Percentiles rank a stretch among this genome's conserved stretches.
Conservation (phyloP, 2,329 filamentous ascomycete genomes). For the Cytospora leucostoma region DNA sequence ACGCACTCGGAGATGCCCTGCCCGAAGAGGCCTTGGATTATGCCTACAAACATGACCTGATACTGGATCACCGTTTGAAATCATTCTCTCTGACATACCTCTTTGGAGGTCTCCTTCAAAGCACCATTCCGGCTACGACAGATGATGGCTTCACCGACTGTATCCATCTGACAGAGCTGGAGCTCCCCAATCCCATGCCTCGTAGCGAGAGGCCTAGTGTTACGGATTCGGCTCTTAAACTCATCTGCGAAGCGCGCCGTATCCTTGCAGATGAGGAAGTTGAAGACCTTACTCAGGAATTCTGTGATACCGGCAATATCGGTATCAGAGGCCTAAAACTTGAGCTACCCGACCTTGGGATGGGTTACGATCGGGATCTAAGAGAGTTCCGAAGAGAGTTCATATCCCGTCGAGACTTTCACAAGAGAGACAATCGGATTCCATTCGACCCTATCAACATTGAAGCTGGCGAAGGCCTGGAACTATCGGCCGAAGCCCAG, state of each 20-base stretch:
- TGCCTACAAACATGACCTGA: slow-evolving; percentile 24
- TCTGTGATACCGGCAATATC: slow-evolving; percentile 2
- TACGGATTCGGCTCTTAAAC: slow-evolving; percentile 3
- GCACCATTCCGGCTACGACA: slow-evolving; percentile 11
- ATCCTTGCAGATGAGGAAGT: slow-evolving; percentile 17
- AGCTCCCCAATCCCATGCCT: not conserved
- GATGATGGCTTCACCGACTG: slow-evolving; percentile 20
- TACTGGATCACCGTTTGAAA: slow-evolving; percentile 15
- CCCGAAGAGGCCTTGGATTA: slow-evolving; percentile 15
- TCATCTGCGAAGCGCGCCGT: slow-evolving; percentile 13
- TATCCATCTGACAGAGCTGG: slow-evolving; percentile 10
- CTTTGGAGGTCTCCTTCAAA: slow-evolving; percentile 8
- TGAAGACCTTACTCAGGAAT: slow-evolving; percentile 3
- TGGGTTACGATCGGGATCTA: slow-evolving; percentile 33
- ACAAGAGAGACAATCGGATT: slow-evolving; percentile 30
- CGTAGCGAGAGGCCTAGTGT: not conserved
- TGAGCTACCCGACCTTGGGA: slow-evolving; percentile 32
- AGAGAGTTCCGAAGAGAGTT: slow-evolving; percentile 27
- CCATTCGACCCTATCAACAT: slow-evolving; percentile 32
- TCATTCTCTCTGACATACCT: slow-evolving; percentile 25
- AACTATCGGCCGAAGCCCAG: slow-evolving; percentile 28
- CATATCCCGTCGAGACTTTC: slow-evolving; percentile 19
- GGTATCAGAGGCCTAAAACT: slow-evolving; percentile 27
- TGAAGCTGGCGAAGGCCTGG: slow-evolving; percentile 33
- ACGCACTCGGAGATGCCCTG: not conserved